These are phyloP conservation scores for Steccherinum ochraceum DNA, from an alignment of 768 basidiomycete genomes.

Conservation along the genomic window DNA sequence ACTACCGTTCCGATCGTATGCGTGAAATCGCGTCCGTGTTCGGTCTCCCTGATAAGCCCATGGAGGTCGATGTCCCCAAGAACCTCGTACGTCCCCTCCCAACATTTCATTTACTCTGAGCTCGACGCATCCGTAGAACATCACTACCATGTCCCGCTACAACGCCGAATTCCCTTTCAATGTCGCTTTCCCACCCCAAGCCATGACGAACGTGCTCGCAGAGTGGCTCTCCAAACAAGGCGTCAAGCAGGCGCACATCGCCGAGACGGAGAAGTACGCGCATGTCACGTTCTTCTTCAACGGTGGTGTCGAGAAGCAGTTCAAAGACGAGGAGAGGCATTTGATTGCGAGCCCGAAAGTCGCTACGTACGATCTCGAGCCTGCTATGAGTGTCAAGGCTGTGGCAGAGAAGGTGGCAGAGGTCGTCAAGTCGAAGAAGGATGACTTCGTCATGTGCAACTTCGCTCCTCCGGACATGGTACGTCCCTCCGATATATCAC, in stretches of 20 bases:
- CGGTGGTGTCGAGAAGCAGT: slow-evolving; percentile 92
- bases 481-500: slow-evolving; percentile 12
- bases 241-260: slow-evolving; percentile 83
- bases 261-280: slow-evolving; percentile 97
- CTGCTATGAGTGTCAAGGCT: slow-evolving; percentile 81
- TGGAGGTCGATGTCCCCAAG: slow-evolving; percentile 77
- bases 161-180: slow-evolving; percentile 87
- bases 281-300: slow-evolving; percentile 99
- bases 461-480: slow-evolving; percentile 98
- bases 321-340: slow-evolving; percentile 70
- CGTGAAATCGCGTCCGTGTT: slow-evolving; percentile 82
- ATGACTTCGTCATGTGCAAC: slow-evolving; percentile 96
- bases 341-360: slow-evolving; percentile 93
- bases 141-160: slow-evolving; percentile 93
- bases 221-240: slow-evolving; percentile 82
- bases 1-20: slow-evolving; percentile 96
- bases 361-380: slow-evolving; percentile 88
- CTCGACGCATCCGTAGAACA: slow-evolving; percentile 34
- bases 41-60: slow-evolving; percentile 75
- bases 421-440: slow-evolving; percentile 57
- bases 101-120: neutral
- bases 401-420: slow-evolving; percentile 94
- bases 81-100: slow-evolving; percentile 53
- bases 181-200: slow-evolving; percentile 89
- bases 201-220: slow-evolving; percentile 91